Conservation (phyloP, 352 stramenopile genomes). For the Globisporangium rhizosaccharum region DNA sequence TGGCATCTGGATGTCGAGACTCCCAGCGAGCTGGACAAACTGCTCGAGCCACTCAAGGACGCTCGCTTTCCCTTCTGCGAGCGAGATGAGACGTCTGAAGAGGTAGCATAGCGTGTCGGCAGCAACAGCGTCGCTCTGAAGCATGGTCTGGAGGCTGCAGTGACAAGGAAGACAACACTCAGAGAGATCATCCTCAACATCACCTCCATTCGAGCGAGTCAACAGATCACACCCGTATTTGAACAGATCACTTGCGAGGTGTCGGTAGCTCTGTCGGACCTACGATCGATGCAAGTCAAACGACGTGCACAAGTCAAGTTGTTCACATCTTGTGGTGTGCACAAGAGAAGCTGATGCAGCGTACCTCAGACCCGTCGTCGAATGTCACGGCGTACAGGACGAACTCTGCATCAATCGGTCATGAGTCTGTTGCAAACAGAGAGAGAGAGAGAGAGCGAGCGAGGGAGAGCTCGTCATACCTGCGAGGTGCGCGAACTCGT, state of each 20-base stretch:
- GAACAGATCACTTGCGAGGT: constrained; percentile 54
- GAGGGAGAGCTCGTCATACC: constrained; percentile 18
- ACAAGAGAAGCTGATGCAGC: not conserved
- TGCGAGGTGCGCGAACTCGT: constrained; percentile 49
- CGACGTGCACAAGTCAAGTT: not conserved
- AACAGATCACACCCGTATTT: constrained; percentile 37
- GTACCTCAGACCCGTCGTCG: constrained; percentile 40
- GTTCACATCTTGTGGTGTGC: not conserved
- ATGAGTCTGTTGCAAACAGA: not conserved
- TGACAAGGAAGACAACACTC: not conserved
- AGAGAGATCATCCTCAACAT: not conserved
- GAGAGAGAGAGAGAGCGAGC: not conserved
- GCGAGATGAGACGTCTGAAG: constrained; percentile 50
- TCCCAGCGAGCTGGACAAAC: constrained; percentile 47
- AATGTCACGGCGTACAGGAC: constrained; percentile 53
- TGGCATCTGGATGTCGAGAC: constrained; percentile 35
- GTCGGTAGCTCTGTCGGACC: constrained; percentile 46
- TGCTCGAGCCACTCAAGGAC: constrained; percentile 61
- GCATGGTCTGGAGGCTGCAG: constrained; percentile 47
- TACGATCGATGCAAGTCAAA: constrained; percentile 7
- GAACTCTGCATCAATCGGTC: constrained; percentile 31
- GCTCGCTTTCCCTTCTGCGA: constrained; percentile 36
- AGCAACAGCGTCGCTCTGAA: constrained; percentile 36
- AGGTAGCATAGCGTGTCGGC: constrained; percentile 43
- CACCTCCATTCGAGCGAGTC: not conserved